These are phyloP conservation scores for Ceriops zippeliana DNA, from an alignment of 345 rosid species.

Conservation along the genomic window DNA sequence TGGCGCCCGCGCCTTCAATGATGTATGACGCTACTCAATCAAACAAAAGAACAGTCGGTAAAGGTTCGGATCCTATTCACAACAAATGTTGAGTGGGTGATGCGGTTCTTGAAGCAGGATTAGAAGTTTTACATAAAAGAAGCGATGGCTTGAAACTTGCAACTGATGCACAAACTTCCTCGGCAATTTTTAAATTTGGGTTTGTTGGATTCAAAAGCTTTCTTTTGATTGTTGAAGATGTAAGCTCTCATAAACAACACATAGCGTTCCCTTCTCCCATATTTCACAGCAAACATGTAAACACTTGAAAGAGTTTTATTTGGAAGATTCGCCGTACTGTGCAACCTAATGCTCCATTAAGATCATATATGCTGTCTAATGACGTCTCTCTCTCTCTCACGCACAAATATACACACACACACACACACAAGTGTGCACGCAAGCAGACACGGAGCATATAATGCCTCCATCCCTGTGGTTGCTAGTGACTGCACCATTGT, in stretches of 20 bases:
- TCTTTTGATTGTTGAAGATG: constrained; percentile 19
- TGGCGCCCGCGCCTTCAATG: constrained; percentile 53
- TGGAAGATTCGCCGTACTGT: background rate
- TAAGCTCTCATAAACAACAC: constrained; percentile 24
- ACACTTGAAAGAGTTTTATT: background rate
- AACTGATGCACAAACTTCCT: constrained; percentile 23
- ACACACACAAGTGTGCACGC: background rate
- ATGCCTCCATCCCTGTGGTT: too few relatives aligned
- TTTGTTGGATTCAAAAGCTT: constrained; percentile 27
- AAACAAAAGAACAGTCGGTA: constrained; percentile 55
- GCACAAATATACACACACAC: too few relatives aligned
- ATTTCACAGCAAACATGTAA: background rate
- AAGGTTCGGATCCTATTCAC: constrained; percentile 91
- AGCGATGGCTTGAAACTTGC: constrained; percentile 20
- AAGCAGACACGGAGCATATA: too few relatives aligned
- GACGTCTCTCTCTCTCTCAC: too few relatives aligned
- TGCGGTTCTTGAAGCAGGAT: constrained; percentile 5
- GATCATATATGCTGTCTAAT: too few relatives aligned
- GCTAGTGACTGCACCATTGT: too few relatives aligned
- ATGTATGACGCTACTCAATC: constrained; percentile 58
- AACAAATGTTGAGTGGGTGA: constrained; percentile 51
- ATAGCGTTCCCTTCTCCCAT: constrained; percentile 13
- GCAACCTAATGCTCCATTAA: too few relatives aligned
- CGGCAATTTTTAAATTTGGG: constrained; percentile 14
- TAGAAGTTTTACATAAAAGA: constrained; percentile 18